These are phyloP conservation scores for Gastrolobium villosum DNA, from an alignment of 306 rosid species.

Conservation along the genomic window DNA sequence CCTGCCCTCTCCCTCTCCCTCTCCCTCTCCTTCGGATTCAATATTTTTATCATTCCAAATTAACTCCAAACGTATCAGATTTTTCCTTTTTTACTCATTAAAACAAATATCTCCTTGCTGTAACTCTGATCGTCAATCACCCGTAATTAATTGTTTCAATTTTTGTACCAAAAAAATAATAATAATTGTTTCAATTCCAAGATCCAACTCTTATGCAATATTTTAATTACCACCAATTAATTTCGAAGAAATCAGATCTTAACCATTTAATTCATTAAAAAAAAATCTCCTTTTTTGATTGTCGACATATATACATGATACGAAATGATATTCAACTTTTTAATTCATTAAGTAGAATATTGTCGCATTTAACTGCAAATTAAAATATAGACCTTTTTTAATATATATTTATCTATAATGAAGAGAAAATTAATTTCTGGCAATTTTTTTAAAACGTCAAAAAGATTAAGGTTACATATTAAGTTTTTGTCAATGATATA, in stretches of 20 bases:
- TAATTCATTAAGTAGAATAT: constrained; percentile 14
- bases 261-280: neutral
- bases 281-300: too few relatives aligned
- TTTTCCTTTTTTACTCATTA: too few relatives aligned
- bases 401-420: neutral
- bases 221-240: too few relatives aligned
- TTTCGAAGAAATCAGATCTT: neutral
- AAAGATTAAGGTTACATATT: neutral
- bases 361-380: constrained; percentile 29
- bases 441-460: neutral
- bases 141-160: too few relatives aligned
- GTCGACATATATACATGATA: neutral
- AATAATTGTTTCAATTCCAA: too few relatives aligned
- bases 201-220: too few relatives aligned
- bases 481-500: too few relatives aligned
- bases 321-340: neutral
- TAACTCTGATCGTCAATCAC: too few relatives aligned
- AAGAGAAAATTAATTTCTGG: neutral
- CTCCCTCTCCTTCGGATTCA: neutral
- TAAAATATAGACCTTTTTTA: neutral
- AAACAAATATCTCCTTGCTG: too few relatives aligned
- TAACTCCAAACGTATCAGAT: too few relatives aligned
- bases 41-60: too few relatives aligned
- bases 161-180: too few relatives aligned
- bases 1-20: neutral